Base-by-base conservation (phyloP, 345 rosid genomes). In the Aquilaria malaccensis region DNA sequence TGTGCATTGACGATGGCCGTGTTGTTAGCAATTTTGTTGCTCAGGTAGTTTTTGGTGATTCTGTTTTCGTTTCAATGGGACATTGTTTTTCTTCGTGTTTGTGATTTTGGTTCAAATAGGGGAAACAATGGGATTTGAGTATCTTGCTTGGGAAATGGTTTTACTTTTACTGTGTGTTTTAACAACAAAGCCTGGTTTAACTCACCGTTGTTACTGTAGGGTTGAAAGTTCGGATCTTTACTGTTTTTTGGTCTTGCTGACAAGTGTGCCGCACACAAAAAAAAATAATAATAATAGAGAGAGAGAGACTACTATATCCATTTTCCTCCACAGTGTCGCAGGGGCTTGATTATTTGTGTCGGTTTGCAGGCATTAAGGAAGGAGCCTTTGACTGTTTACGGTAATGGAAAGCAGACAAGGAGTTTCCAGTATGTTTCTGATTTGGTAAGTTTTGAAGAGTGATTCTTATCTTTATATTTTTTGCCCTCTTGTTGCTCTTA, bases 1-100 rank as follows among this genome's bases (percentile, higher is more conserved):
- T 94, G 99, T 90, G 99, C 81, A 90, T 94, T 10, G 99, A 94
- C 55, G 99, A 94, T 51, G 99, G 99, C 59, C 96, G 97, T 60
- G 99, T 94, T 57, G 99, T 94, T 56, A 94, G 99, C 72, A 94
- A 94, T 66, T 94, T 94, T 59, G 99, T 90, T 70, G 97, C 99
- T 14, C 97, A 94, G 97, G 99, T 89, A 48, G 33, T 58, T 41
- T 22, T 22, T 22, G 22, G 22, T 22, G 22, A 22, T 45, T 5
- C n/a, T 50, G 22, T 22, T 22, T 22, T 22, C 22, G 22, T 22
- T 22, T 22, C 22, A 22, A 22, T 22, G 22, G 22, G 22, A 22
- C 22, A 22, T 22, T 22, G 22, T 22, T 22, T 22, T 22, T 22
- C 22, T 22, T 22, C 22, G 22, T 22, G 1, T 22, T 22, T 22